Base-by-base conservation (phyloP, 768 basidiomycete genomes). In the Gymnopilus junonius region DNA sequence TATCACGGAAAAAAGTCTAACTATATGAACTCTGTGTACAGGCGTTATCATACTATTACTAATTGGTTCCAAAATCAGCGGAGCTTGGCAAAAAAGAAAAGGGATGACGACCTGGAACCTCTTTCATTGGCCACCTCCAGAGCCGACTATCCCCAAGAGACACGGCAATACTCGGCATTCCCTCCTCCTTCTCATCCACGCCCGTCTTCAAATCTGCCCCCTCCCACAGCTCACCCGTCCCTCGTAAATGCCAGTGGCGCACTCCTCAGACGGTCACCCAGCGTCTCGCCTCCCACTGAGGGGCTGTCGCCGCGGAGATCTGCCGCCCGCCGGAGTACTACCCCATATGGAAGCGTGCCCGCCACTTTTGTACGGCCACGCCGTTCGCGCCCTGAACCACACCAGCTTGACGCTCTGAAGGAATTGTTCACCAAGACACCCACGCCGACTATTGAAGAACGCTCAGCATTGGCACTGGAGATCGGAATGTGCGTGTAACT, bases 41-140 rank as follows among this genome's bases (percentile, higher is more conserved):
- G 92, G 90, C 88, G 85, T 65, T 84, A 89, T 76, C 87, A 91
- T 75, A 90, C 87, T 60, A 87, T 93, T 61, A 92, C 88, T 1
- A 92, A 93, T 71, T 93, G 92, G 92, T 93, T 93, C 74, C 91
- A 93, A 80, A 92, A 92, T 70, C 91, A 93, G 71, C 90, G 90
- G 69, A 91, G 87, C 73, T 83, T 88, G 66, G 86, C 89, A 32
- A 90, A 89, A 79, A 90, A 90, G 77, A 84, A 83, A 68, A 85
- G 81, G 67, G 88, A 90, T 64, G 87, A 89, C 54, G 82, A 85
- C 29, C 69, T 70, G 43, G 78, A 80, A 35, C 40, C 60, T 48
- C 60, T 39, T 56, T 39, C 46, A 39, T 37, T 62, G 45, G 51
- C 61, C 50, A 59, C 61, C 65, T 69, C 73, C 64, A 72, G 72